phyloP scores from a whole-genome alignment of 371 early-diverging fungal genomes.

The Mortierella sp. region DNA sequence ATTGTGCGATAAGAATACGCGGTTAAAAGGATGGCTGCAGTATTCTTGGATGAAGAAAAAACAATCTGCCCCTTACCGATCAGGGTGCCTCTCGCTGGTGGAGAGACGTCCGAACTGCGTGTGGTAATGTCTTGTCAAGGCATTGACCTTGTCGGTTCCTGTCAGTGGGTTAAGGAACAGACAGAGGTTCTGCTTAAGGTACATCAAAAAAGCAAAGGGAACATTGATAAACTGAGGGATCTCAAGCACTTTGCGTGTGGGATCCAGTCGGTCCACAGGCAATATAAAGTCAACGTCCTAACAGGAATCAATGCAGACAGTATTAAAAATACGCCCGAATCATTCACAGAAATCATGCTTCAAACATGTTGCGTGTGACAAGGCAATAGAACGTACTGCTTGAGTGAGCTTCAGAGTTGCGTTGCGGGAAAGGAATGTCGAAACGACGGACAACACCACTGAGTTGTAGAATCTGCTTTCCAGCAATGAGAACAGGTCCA shows the following conservation, averaged over 20 bases:
- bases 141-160: conserved; percentile 68
- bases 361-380: too few species aligned
- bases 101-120: conserved; percentile 54
- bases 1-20: too few species aligned
- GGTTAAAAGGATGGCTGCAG: too few species aligned
- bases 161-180: conserved; percentile 60
- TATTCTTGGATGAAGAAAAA: too few species aligned
- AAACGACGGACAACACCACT: conserved; percentile 74
- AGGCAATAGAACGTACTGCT: conserved; percentile 58
- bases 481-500: conserved; percentile 75
- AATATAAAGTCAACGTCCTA: conserved; percentile 78
- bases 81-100: conserved; percentile 20
- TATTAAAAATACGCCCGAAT: not conserved
- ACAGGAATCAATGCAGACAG: not conserved
- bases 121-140: conserved; percentile 63
- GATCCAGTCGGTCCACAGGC: conserved; percentile 63
- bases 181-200: conserved; percentile 74
- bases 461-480: conserved; percentile 70
- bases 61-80: conserved; percentile 22
- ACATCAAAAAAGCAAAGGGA: conserved; percentile 70
- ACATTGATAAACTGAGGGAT: conserved; percentile 68
- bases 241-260: conserved; percentile 52
- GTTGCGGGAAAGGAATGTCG: conserved; percentile 78
- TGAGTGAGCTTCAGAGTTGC: conserved; percentile 72
- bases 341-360: too few species aligned